These are phyloP conservation scores for Rhizopogon roseolus DNA, from an alignment of 768 basidiomycete genomes.

Conservation along the genomic window DNA sequence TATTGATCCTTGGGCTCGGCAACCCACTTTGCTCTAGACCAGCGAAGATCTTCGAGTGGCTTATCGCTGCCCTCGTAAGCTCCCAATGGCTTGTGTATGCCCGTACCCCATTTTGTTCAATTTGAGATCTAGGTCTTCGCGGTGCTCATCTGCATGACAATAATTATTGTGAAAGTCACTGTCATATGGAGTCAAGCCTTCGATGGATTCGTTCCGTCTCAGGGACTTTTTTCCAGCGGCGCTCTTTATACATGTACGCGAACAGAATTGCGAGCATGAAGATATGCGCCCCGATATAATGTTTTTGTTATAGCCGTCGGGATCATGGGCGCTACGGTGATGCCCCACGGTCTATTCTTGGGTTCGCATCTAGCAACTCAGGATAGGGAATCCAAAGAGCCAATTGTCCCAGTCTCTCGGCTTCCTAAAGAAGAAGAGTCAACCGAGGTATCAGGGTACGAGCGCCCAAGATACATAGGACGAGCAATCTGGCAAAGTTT, in stretches of 20 bases:
- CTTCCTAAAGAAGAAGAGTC: neutral
- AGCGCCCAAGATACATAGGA: neutral
- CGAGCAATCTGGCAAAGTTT: neutral
- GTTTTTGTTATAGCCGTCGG: slow-evolving; percentile 48
- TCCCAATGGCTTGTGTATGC: neutral
- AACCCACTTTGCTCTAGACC: slow-evolving; percentile 67
- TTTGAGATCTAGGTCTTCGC: slow-evolving; percentile 45
- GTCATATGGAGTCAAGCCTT: slow-evolving; percentile 75
- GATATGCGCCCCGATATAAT: slow-evolving; percentile 8
- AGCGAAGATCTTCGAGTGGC: slow-evolving; percentile 60
- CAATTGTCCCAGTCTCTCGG: slow-evolving; percentile 1
- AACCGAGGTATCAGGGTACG: neutral
- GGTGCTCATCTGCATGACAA: slow-evolving; percentile 73
- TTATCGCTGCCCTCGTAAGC: slow-evolving; percentile 60
- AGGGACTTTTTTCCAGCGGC: slow-evolving; percentile 48
- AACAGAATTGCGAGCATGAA: slow-evolving; percentile 2
- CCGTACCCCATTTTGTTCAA: slow-evolving; percentile 1
- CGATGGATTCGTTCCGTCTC: slow-evolving; percentile 71
- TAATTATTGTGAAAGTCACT: slow-evolving; percentile 67
- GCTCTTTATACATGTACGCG: slow-evolving; percentile 62
- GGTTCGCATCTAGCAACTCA: slow-evolving; percentile 85
- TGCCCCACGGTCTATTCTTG: slow-evolving; percentile 92
- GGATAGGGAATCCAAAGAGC: slow-evolving; percentile 50
- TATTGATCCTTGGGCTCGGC: slow-evolving; percentile 64
- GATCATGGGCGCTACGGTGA: slow-evolving; percentile 80